Conservation (phyloP, 306 rosid species). For the Malus domestica region DNA sequence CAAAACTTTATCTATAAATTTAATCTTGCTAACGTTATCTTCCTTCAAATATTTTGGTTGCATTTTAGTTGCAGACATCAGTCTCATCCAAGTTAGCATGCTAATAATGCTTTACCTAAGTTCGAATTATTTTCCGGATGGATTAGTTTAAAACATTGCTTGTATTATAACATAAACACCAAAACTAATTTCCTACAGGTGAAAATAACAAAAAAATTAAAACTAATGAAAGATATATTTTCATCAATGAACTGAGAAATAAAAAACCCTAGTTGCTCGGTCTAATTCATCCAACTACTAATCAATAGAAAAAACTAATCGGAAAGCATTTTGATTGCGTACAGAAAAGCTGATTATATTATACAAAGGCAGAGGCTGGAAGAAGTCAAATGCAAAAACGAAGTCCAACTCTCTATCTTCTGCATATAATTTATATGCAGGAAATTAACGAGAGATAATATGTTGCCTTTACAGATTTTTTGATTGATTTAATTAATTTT, state of each 20-base stretch:
- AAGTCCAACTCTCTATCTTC: neutral
- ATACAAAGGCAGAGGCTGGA: neutral
- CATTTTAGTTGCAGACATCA: no score
- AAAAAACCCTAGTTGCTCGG: neutral
- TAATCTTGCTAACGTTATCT: fast-evolving
- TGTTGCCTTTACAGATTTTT: neutral
- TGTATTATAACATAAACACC: no score
- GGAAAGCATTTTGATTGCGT: neutral
- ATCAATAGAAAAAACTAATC: neutral
- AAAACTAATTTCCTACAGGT: neutral
- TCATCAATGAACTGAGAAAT: neutral
- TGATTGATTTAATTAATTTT: neutral
- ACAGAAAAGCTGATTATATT: neutral
- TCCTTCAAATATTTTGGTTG: no score
- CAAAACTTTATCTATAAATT: no score
- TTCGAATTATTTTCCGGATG: no score
- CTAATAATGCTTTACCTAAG: no score
- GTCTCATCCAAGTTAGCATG: no score
- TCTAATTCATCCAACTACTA: neutral
- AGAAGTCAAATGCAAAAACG: neutral
- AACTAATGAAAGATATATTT: neutral
- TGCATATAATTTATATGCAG: no score
- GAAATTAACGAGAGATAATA: neutral
- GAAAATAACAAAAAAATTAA: neutral
- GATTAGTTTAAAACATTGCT: no score